A percentile compares a stretch with the other conserved stretches of the same genome.
Conservation (phyloP, 441 rosid genomes). For the Adansonia gregorii region DNA sequence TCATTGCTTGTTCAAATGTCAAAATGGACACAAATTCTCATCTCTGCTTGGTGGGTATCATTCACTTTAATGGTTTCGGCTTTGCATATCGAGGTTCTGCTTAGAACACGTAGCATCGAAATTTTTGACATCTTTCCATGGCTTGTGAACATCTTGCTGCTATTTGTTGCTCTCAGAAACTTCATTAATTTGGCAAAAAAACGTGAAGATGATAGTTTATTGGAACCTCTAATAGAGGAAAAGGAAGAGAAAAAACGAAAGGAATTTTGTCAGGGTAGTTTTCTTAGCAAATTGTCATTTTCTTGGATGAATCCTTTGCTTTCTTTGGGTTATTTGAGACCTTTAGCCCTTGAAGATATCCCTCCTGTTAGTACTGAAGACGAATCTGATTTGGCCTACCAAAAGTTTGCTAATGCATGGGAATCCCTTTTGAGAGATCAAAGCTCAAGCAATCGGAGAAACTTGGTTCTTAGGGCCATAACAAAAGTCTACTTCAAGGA, state of each 20-base stretch:
- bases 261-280: conserved; percentile 46
- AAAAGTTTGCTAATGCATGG: conserved; percentile 63
- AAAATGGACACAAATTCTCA: conserved; percentile 42
- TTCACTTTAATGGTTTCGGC: conserved; percentile 53
- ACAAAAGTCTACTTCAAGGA: conserved; percentile 63
- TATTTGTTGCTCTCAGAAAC: conserved; percentile 55
- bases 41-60: conserved; percentile 66
- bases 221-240: conserved; percentile 52
- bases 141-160: conserved; percentile 53
- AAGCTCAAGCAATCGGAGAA: conserved; percentile 36
- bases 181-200: conserved; percentile 31
- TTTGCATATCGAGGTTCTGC: conserved; percentile 42
- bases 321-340: conserved; percentile 60
- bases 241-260: conserved; percentile 36
- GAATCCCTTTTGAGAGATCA: conserved; percentile 44
- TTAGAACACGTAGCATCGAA: conserved; percentile 37
- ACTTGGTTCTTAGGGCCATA: conserved; percentile 60
- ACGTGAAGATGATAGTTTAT: conserved; percentile 36
- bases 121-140: conserved; percentile 47
- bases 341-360: conserved; percentile 60
- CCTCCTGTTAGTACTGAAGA: conserved; percentile 67
- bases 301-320: conserved; percentile 83
- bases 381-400: conserved; percentile 62
- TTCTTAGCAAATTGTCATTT: conserved; percentile 62
- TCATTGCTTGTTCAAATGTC: conserved; percentile 56